phyloP scores from a whole-genome alignment of 1,284 basidiomycete species.

The Wolfiporia cocos region DNA sequence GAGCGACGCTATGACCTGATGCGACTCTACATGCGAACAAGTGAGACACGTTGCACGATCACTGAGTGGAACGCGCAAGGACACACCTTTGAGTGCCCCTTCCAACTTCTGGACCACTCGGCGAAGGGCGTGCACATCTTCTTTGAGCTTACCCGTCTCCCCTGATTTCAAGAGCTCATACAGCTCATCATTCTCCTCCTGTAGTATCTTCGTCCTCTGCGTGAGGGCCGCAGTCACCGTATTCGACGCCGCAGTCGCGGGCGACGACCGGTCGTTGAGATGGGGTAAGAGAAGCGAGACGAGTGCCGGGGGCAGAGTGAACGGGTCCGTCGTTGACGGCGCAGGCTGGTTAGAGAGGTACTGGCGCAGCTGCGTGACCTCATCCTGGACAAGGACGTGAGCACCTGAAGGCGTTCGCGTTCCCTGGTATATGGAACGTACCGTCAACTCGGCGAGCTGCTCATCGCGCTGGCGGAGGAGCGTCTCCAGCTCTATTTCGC shows the following conservation, averaged over 20 bases:
- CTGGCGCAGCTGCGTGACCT: constrained; percentile 59
- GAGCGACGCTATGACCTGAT: constrained; percentile 58
- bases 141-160: constrained; percentile 70
- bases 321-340: constrained; percentile 49
- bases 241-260: constrained; percentile 37
- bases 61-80: constrained; percentile 10
- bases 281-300: constrained; percentile 62
- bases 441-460: constrained; percentile 63
- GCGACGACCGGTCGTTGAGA: constrained; percentile 36
- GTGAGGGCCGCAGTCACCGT: constrained; percentile 66
- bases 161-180: constrained; percentile 65
- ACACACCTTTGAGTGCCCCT: constrained; percentile 64
- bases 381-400: constrained; percentile 41
- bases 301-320: constrained; percentile 62
- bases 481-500: constrained; percentile 74
- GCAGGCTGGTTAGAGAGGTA: constrained; percentile 53
- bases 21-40: constrained; percentile 54
- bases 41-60: too few species aligned
- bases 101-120: constrained; percentile 63
- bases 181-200: constrained; percentile 76
- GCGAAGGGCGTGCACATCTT: constrained; percentile 66
- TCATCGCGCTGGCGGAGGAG: constrained; percentile 64
- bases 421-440: constrained; percentile 30
- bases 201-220: constrained; percentile 62
- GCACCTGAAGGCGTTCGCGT: constrained; percentile 9